Base-by-base conservation (phyloP, 2,329 filamentous ascomycete species). In the Helminthosporium solani region DNA sequence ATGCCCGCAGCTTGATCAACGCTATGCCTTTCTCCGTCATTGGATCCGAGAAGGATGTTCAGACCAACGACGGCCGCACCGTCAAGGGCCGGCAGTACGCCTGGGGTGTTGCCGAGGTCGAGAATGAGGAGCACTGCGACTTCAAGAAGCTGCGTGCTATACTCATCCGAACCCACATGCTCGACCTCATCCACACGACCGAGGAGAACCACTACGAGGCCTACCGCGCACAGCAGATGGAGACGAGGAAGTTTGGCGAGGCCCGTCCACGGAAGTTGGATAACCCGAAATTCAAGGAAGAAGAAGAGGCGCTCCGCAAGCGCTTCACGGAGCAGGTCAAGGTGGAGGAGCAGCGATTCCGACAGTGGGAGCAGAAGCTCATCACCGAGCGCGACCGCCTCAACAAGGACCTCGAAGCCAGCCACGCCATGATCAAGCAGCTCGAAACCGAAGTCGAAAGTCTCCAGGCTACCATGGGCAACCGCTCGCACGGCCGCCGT, bases 261-360 rank as follows among this genome's bases (percentile, higher is more conserved):
- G 92, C 91, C 49, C 86, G 92, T 60, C 94, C 94, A 62, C 83
- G 92, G 75, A 99, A 99, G 84, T 81, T 99, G 64, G 94, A 99
- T 79, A 99, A 99, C 81, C 94, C 94, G 77, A 99, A 99, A 81
- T 99, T 97, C 84, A 99, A 99, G 84, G 94, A 99, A 74, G 94
- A 99, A 76, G 94, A 99, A 72, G 94, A 99, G 81, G 88, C 89
- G 53, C 85, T 99, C 58, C 86, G 94, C 77, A 99, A 99, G 85
- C 85, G 95, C 63, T 99, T 99, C 78, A 99, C 94, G 62, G 94
- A 99, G 79, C 94, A 99, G 75, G 94, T 99, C 80, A 99, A 99
- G 88, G 88, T 99, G 68, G 95, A 99, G 80, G 94, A 99, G 78
- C 90, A 96, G 79, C 86, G 94, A 59, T 99, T 99, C 86, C 85